A percentile compares a stretch with the other conserved stretches of the same genome.
Evolutionary conservation across 139 green algal genomes (phyloP).

Genomic region (Marvania coccoides): DNA sequence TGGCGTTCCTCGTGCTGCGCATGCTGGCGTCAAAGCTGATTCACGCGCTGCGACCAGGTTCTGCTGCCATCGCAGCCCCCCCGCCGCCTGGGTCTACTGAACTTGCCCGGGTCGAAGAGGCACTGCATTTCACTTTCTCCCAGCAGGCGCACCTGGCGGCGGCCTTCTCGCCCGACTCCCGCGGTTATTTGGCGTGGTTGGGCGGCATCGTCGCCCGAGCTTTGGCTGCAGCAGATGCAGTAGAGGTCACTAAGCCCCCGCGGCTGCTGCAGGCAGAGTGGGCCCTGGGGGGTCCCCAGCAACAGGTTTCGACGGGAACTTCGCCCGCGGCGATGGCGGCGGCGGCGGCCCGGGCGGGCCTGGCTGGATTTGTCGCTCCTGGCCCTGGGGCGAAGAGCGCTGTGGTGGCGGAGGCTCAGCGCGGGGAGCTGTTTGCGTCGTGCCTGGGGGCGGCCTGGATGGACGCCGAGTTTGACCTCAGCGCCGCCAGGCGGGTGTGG

Average conservation of each 20-base stretch:
- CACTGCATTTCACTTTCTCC: background rate
- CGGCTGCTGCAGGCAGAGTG: background rate
- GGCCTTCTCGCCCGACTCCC: background rate
- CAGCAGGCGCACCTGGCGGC: background rate
- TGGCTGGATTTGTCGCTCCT: slow-evolving; percentile 1
- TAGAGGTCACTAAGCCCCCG: background rate
- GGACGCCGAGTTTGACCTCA: background rate
- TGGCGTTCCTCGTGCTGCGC: background rate
- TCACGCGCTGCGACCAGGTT: background rate
- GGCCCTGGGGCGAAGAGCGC: background rate
- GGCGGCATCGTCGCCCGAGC: background rate
- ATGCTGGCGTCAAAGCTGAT: background rate
- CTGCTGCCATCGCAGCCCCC: background rate
- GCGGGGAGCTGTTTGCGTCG: background rate
- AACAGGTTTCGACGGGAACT: background rate
- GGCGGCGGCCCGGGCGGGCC: background rate
- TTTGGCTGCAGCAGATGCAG: slow-evolving; percentile 1
- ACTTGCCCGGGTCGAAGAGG: background rate
- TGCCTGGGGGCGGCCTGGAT: slow-evolving; percentile 2
- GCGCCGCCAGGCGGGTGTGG: background rate
- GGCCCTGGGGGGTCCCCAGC: background rate
- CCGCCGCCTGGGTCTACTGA: too few species aligned
- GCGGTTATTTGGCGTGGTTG: slow-evolving; percentile 10
- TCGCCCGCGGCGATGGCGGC: slow-evolving; percentile 1
- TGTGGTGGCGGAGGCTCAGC: background rate